Conservation (phyloP, 2,329 filamentous ascomycete genomes). For the Plenodomus biglobosus region DNA sequence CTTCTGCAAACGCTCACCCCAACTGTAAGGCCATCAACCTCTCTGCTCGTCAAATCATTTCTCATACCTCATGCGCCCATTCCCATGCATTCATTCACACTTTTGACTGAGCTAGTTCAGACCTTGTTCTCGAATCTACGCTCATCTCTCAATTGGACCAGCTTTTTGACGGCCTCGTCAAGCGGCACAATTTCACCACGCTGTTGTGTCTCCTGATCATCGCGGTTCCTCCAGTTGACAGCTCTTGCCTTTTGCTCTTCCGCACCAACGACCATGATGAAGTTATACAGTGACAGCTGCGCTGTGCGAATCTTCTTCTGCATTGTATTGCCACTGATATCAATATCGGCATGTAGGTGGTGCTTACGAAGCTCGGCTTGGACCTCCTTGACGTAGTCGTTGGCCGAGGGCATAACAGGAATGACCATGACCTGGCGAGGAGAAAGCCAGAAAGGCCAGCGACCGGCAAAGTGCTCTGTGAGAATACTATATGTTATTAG, state of each 20-base stretch:
- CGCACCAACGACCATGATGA: slow-evolving; percentile 71
- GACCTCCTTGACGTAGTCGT: slow-evolving; percentile 74
- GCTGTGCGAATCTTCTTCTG: slow-evolving; percentile 87
- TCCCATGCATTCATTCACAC: background rate
- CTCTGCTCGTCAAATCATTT: background rate
- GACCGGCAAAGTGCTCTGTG: slow-evolving; percentile 81
- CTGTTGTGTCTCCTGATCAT: slow-evolving; percentile 63
- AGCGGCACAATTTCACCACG: slow-evolving; percentile 63
- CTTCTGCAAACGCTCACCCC: background rate
- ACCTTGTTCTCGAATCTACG: slow-evolving; percentile 42
- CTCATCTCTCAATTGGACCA: slow-evolving; percentile 51
- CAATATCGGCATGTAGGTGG: slow-evolving; percentile 70
- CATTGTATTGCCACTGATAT: slow-evolving; percentile 75
- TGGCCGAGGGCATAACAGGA: slow-evolving; percentile 71
- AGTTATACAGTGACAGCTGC: slow-evolving; percentile 81
- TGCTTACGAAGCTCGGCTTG: slow-evolving; percentile 67
- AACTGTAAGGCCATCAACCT: background rate
- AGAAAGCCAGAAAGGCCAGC: slow-evolving; percentile 88
- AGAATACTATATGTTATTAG: slow-evolving; percentile 56
- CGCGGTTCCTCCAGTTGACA: slow-evolving; percentile 66
- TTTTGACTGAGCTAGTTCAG: slow-evolving; percentile 1
- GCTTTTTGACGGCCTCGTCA: slow-evolving; percentile 59
- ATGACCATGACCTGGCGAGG: slow-evolving; percentile 80
- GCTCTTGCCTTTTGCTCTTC: slow-evolving; percentile 61
- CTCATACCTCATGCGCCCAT: background rate